phyloP scores from a whole-genome alignment of 73 alveolate species.

The Stentor roeselii region DNA sequence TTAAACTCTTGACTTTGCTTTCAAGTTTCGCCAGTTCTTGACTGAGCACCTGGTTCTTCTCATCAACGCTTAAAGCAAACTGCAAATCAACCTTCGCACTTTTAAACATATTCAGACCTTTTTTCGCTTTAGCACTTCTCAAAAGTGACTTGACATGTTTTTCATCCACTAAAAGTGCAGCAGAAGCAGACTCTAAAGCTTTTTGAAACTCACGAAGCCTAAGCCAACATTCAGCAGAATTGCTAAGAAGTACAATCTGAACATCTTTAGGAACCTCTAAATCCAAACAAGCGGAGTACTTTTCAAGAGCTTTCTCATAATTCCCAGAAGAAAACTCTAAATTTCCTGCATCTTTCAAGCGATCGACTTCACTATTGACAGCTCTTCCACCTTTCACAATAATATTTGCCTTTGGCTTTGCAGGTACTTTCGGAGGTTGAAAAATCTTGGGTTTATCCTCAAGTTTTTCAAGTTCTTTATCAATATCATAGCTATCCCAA shows the following conservation, averaged over 20 bases:
- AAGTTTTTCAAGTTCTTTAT: conserved; percentile 1
- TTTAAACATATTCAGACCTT: conserved; percentile 35
- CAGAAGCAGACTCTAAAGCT: conserved; percentile 40
- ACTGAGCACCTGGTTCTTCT: conserved; percentile 14
- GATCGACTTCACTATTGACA: conserved; percentile 19
- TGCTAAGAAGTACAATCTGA: conserved; percentile 39
- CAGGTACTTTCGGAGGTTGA: conserved; percentile 40
- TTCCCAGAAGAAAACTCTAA: conserved; percentile 39
- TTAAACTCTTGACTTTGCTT: conserved; percentile 12
- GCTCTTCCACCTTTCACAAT: conserved; percentile 56
- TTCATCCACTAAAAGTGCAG: conserved; percentile 45
- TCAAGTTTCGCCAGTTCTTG: conserved; percentile 39
- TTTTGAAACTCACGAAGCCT: conserved; percentile 37
- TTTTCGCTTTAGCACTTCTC: conserved; percentile 54
- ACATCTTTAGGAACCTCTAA: conserved; percentile 34
- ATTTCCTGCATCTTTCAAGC: conserved; percentile 42
- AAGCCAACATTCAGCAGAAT: conserved; percentile 44
- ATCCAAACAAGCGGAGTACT: conserved; percentile 43
- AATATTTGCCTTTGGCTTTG: conserved; percentile 53
- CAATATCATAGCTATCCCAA: conserved; percentile 62
- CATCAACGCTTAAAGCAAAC: conserved; percentile 29
- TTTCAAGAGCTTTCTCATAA: conserved; percentile 55
- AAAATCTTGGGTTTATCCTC: neutral
- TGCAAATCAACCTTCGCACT: conserved; percentile 39
- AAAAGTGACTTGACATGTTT: conserved; percentile 43